A percentile compares a stretch with the other conserved stretches of the same genome.
Conservation (phyloP, 129 eudicot genomes). For the Artemisia annua region DNA sequence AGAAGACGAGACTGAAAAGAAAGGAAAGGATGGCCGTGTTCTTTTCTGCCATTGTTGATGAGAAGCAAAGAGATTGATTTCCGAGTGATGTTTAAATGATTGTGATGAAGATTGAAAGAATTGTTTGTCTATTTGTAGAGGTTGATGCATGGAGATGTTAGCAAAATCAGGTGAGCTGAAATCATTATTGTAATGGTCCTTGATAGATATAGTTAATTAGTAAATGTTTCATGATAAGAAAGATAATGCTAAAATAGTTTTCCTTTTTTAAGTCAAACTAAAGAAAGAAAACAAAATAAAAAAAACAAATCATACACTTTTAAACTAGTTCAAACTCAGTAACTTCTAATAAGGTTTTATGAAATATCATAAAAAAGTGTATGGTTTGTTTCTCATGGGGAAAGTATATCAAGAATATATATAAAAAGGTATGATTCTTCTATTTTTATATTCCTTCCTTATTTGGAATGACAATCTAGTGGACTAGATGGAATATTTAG, state of each 20-base stretch:
- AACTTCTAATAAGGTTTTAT: too few species aligned
- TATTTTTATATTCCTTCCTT: neutral
- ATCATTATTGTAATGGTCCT: conserved; percentile 25
- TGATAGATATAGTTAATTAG: conserved; percentile 12
- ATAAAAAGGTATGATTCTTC: neutral
- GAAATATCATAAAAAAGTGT: too few species aligned
- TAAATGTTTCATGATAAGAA: neutral
- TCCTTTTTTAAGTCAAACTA: neutral
- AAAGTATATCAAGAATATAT: neutral
- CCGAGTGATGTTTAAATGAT: neutral
- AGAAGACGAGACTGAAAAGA: conserved; percentile 6
- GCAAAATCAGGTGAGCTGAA: conserved; percentile 52
- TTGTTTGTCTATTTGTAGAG: conserved; percentile 31
- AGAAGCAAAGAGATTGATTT: neutral
- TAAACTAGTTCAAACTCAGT: too few species aligned
- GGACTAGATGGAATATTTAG: conserved; percentile 31
- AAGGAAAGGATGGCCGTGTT: conserved; percentile 30
- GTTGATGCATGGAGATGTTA: conserved; percentile 32
- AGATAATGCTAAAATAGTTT: conserved; percentile 1
- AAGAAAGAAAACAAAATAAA: too few species aligned
- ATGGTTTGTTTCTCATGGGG: too few species aligned
- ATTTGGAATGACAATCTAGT: conserved; percentile 14
- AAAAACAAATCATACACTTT: too few species aligned
- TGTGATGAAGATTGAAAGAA: conserved; percentile 12
- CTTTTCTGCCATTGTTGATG: conserved; percentile 38